Base-by-base conservation (phyloP, 2,329 filamentous ascomycete species). In the Fusarium tupiense region DNA sequence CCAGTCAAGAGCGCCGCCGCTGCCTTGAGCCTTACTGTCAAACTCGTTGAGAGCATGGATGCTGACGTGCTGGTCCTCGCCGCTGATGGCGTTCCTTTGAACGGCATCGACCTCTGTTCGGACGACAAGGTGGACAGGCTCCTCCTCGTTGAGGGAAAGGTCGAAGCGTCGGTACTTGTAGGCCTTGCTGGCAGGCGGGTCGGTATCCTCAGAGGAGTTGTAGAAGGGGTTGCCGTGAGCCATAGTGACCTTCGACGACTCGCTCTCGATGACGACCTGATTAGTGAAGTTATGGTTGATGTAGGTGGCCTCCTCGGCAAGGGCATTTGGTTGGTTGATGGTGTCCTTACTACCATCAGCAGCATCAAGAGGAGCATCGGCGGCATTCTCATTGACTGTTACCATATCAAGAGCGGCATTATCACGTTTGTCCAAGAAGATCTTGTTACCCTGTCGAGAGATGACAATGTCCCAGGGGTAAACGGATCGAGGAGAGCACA, bases 221-320 rank as follows among this genome's bases (percentile, higher is more conserved):
- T 99, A 98, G 91, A 99, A 99, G 80, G 96, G 96, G 86, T 98
- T 98, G 82, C 93, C 91, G 86, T 98, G 89, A 68, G 91, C 81
- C 91, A 98, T 96, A 78, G 93, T 90, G 75, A 95, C 88, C 88
- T 96, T 97, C 82, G 91, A 87, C 72, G 86, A 88, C 74, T 94
- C 90, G 77, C 89, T 93, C 87, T 99, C 96, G 78, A 91, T 85
- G 76, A 99, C 95, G 59, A 97, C 94, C 88, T 99, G 96, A 84
- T 97, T 94, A 78, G 94, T 93, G 84, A 99, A 99, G 88, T 98
- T 97, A 90, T 98, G 96, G 91, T 99, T 99, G 90, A 99, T 99
- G 88, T 98, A 97, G 60, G 96, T 99, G 63, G 96, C 96, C 86
- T 99, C 96, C 84, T 98, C 93, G 80, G 97, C 96, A 66, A 99